Base-by-base conservation (phyloP, 441 rosid species). In the Codiaeum variegatum region DNA sequence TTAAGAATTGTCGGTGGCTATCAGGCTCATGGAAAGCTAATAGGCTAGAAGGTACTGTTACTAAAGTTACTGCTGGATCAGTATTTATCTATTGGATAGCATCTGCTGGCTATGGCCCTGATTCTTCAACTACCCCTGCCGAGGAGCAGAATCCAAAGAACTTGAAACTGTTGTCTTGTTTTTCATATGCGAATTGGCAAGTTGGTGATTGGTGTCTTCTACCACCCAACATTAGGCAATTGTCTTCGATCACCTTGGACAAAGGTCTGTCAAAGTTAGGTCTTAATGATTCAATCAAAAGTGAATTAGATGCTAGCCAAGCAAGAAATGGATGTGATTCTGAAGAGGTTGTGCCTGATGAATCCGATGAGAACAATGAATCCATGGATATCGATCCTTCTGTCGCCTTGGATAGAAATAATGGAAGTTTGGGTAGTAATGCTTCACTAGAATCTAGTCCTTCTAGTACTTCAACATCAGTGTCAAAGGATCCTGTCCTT, bases 51-150 rank as follows among this genome's bases (percentile, higher is more conserved):
- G 99, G 98, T 70, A 96, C 96, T 65, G 97, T 96, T 61, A 90
- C 88, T 66, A 90, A 89, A 77, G 99, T 96, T 66, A 80, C 90
- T 4, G 85, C 90, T 21, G 99, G 96, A 61, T 87, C 98, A 15
- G 89, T 88, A 66, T 93, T 90, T 80, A 81, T 93, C 56, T 91
- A 88, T 79, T 96, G 99, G 99, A 90, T 96, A 78, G 95, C 99
- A 60, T 95, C 99, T 61, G 94, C 96, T 83, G 97, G 95, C 60
- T 86, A 82, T 81, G 99, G 98, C 21, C 91, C 91, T 60, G 85
- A 91, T 85, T 91, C 95, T 80, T 85, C 95, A 75, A 89, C 84
- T 69, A 74, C 95, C 74, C 99, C 99, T 70, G 85, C 95, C 34
- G 97, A 91, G 81, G 95, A 93, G 79, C 98, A 95, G 83, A 86